Evolutionary conservation across 2,329 filamentous ascomycete genomes (phyloP).

Genomic region (Colletotrichum sp.): DNA sequence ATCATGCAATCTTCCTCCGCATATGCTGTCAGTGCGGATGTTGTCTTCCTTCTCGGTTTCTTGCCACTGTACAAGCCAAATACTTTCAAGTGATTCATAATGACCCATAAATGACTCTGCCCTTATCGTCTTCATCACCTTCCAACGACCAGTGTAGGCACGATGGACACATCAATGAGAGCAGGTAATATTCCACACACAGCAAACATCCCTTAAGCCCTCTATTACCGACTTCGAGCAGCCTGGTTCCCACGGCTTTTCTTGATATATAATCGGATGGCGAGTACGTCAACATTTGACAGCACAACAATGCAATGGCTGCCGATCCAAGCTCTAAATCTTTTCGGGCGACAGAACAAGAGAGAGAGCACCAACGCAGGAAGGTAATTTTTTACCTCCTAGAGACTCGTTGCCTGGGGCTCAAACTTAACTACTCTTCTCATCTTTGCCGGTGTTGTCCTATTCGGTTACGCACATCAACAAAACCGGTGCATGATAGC

Average conservation of each 20-base stretch:
- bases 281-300: neutral
- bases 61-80: neutral
- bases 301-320: neutral
- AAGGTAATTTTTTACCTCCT: neutral
- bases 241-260: neutral
- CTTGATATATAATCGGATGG: neutral
- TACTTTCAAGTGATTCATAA: neutral
- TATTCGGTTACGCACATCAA: neutral
- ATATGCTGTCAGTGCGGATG: neutral
- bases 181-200: too few relatives aligned
- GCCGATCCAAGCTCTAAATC: neutral
- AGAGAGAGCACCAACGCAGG: neutral
- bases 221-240: too few relatives aligned
- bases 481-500: neutral
- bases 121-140: neutral
- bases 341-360: neutral
- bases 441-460: neutral
- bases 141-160: neutral
- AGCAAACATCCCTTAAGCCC: too few relatives aligned
- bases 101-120: fast-evolving
- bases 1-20: neutral
- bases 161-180: neutral
- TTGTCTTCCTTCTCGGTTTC: neutral
- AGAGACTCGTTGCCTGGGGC: neutral
- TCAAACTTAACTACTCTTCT: neutral